Conservation (phyloP, 2,329 filamentous ascomycete genomes). For the Epicoccum nigrum region DNA sequence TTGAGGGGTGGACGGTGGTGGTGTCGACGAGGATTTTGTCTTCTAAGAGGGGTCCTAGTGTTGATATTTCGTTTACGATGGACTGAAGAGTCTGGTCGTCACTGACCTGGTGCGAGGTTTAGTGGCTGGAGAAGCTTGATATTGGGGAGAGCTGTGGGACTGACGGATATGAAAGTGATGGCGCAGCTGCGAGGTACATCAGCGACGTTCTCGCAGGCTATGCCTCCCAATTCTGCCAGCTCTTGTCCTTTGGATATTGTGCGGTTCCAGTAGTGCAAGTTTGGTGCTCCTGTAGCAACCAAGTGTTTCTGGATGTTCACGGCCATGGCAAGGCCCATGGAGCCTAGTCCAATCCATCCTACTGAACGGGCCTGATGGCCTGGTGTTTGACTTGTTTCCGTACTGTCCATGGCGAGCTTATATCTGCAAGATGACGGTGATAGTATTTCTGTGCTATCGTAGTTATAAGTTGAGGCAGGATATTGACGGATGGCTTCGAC, state of each 20-base stretch:
- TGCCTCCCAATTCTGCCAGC: slow-evolving; percentile 36
- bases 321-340: slow-evolving; percentile 60
- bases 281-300: slow-evolving; percentile 12
- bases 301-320: slow-evolving; percentile 57
- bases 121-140: background rate
- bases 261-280: slow-evolving; percentile 54
- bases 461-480: background rate
- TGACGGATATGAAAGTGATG: slow-evolving; percentile 45
- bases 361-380: background rate
- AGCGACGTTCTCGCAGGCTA: slow-evolving; percentile 19
- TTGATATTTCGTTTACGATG: slow-evolving; percentile 37
- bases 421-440: background rate
- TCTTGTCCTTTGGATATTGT: slow-evolving; percentile 54
- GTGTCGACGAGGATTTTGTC: slow-evolving; percentile 58
- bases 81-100: slow-evolving; percentile 51
- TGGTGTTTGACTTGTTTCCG: background rate
- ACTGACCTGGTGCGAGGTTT: slow-evolving; percentile 35
- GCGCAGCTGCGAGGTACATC: slow-evolving; percentile 30
- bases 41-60: slow-evolving; percentile 19
- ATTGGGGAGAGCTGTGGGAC: background rate
- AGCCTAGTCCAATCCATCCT: slow-evolving; percentile 54
- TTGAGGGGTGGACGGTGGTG: slow-evolving; percentile 58
- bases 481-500: background rate
- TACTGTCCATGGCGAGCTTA: background rate
- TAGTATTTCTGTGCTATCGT: background rate